Evolutionary conservation across 352 stramenopile species (phyloP).

Genomic region (Saprolegnia parasitica): DNA sequence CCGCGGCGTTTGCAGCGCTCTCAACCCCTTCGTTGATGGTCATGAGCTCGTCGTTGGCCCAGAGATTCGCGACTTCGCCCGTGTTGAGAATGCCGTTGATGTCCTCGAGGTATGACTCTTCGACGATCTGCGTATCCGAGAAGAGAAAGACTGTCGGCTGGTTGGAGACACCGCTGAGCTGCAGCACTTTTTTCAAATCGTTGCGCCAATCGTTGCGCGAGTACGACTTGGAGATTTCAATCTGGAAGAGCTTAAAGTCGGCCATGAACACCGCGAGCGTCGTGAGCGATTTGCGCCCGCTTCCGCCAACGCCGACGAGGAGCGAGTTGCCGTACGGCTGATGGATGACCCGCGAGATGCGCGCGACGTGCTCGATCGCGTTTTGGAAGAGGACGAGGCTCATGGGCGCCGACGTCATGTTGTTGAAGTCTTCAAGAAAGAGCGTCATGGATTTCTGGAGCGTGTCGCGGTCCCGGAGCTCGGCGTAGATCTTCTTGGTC

Average conservation of each 20-base stretch:
- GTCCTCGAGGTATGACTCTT: conserved; percentile 90
- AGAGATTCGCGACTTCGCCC: conserved; percentile 90
- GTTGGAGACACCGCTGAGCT: conserved; percentile 71
- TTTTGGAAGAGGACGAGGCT: conserved; percentile 93
- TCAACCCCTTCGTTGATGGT: conserved; percentile 76
- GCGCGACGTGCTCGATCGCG: conserved; percentile 91
- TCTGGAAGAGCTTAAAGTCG: conserved; percentile 93
- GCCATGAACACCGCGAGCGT: conserved; percentile 92
- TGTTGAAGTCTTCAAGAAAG: conserved; percentile 95
- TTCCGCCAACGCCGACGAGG: conserved; percentile 90
- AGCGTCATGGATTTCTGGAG: conserved; percentile 85
- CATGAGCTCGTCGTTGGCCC: conserved; percentile 85
- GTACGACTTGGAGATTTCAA: conserved; percentile 95
- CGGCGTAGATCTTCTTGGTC: conserved; percentile 74
- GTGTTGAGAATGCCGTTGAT: conserved; percentile 93
- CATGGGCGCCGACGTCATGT: conserved; percentile 92
- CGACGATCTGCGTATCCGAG: conserved; percentile 91
- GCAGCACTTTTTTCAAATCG: conserved; percentile 88
- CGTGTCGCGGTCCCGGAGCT: conserved; percentile 77
- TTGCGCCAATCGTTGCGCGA: conserved; percentile 89
- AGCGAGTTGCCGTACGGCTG: conserved; percentile 92
- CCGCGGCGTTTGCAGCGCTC: conserved; percentile 46
- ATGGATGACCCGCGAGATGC: conserved; percentile 90
- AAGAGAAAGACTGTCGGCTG: conserved; percentile 91
- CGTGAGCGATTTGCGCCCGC: conserved; percentile 89